These are phyloP conservation scores for Hordeum pubiflorum DNA, from an alignment of 202 grass and related monocot species.

Conservation along the genomic window DNA sequence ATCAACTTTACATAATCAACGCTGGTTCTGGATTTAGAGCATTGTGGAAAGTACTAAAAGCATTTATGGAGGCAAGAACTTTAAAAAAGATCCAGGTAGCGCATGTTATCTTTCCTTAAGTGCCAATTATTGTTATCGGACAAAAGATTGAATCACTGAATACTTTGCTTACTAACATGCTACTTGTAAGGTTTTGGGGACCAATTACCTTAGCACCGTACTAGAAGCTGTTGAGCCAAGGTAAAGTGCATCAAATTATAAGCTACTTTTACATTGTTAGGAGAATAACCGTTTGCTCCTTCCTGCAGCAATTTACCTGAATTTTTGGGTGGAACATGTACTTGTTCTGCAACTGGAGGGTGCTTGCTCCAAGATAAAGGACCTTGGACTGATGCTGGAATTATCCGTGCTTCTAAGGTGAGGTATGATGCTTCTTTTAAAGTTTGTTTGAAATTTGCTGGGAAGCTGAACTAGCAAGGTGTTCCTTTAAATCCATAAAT, in stretches of 20 bases:
- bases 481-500: no score
- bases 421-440: slow-evolving; percentile 24
- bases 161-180: slow-evolving; percentile 9
- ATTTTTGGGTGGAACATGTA: slow-evolving; percentile 78
- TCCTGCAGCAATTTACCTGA: slow-evolving; percentile 83
- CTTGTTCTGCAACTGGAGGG: slow-evolving; percentile 57
- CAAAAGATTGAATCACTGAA: slow-evolving; percentile 13
- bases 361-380: slow-evolving; percentile 89
- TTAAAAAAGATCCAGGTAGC: slow-evolving; percentile 79
- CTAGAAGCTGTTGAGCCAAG: slow-evolving; percentile 76
- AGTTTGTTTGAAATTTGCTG: slow-evolving; percentile 15
- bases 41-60: slow-evolving; percentile 75
- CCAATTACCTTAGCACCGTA: slow-evolving; percentile 49
- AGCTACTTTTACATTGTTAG: slow-evolving; percentile 13
- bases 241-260: slow-evolving; percentile 37
- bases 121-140: slow-evolving; percentile 16
- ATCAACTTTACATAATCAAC: slow-evolving; percentile 90
- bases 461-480: not conserved
- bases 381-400: slow-evolving; percentile 61
- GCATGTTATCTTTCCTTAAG: slow-evolving; percentile 16
- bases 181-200: slow-evolving; percentile 66
- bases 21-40: slow-evolving; percentile 94
- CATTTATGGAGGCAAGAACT: slow-evolving; percentile 81
- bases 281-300: slow-evolving; percentile 17
- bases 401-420: slow-evolving; percentile 58